Evolutionary conservation across 345 rosid genomes (phyloP).

Genomic region (Erysimum cheiranthoides): DNA sequence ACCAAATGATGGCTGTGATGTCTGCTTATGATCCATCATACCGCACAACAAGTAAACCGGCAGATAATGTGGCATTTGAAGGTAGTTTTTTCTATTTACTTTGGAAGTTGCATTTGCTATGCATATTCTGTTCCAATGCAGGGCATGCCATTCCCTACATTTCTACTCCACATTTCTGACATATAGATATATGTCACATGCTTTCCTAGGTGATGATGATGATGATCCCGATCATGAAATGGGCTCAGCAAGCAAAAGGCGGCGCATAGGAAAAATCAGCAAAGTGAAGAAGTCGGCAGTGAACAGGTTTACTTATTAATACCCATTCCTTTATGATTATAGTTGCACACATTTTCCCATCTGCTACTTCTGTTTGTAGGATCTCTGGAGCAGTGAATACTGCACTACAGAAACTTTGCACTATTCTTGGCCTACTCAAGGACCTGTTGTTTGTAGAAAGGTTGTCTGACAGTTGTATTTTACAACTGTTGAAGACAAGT

Average conservation of each 20-base stretch:
- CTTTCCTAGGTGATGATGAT: slow-evolving; percentile 78
- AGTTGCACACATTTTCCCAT: slow-evolving; percentile 10
- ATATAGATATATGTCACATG: slow-evolving; percentile 28
- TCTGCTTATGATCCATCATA: slow-evolving; percentile 91
- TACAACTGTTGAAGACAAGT: slow-evolving; percentile 90
- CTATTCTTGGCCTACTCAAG: slow-evolving; percentile 87
- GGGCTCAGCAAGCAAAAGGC: slow-evolving; percentile 82
- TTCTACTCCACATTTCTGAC: slow-evolving; percentile 32
- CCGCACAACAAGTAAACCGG: slow-evolving; percentile 83
- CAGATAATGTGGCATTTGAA: slow-evolving; percentile 72
- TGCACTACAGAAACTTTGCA: slow-evolving; percentile 88
- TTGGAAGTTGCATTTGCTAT: slow-evolving; percentile 24
- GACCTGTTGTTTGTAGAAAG: slow-evolving; percentile 88
- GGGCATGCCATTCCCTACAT: slow-evolving; percentile 19
- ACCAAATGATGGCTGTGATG: slow-evolving; percentile 85
- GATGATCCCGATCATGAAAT: slow-evolving; percentile 78
- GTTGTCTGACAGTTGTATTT: slow-evolving; percentile 95
- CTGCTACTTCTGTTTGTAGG: slow-evolving; percentile 57
- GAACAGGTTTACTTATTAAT: slow-evolving; percentile 69
- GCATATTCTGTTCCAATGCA: slow-evolving; percentile 10
- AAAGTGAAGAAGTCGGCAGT: slow-evolving; percentile 77
- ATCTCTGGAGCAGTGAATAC: slow-evolving; percentile 81
- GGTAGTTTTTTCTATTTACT: slow-evolving; percentile 56
- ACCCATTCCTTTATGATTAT: slow-evolving; percentile 26
- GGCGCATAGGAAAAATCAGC: slow-evolving; percentile 65